Percentiles rank a stretch among this genome's conserved stretches.
phyloP scores from a whole-genome alignment of 192 early-diverging fungal genomes.

The Dispira parvispora region DNA sequence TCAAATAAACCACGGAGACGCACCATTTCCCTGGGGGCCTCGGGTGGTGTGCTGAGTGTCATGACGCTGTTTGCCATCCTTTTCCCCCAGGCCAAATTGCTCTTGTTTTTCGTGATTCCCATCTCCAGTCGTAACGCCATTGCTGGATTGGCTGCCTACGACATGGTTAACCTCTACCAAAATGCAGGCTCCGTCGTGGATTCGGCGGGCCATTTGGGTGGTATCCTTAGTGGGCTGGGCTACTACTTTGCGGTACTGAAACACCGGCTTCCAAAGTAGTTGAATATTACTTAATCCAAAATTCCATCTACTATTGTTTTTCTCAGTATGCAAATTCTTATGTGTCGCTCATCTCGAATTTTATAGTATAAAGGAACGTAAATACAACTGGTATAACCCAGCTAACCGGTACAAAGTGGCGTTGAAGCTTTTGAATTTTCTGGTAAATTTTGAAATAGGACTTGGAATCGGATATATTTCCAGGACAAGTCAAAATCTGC shows the following conservation, averaged over 20 bases:
- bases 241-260: constrained; percentile 20
- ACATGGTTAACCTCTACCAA: constrained; percentile 17
- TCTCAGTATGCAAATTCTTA: no score
- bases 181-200: constrained; percentile 15
- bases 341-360: no score
- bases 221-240: constrained; percentile 21
- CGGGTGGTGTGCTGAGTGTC: constrained; percentile 21
- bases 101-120: constrained; percentile 24
- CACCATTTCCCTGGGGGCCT: constrained; percentile 21
- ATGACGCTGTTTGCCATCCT: constrained; percentile 27
- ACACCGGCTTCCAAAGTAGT: background rate
- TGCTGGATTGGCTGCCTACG: constrained; percentile 22
- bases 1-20: constrained; percentile 7
- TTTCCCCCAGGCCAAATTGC: constrained; percentile 18
- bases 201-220: constrained; percentile 32
- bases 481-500: no score
- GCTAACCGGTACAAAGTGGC: no score
- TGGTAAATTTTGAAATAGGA: no score
- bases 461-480: no score
- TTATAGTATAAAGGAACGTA: no score
- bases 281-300: no score
- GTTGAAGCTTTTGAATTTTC: no score
- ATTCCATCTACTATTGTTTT: no score
- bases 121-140: constrained; percentile 23
- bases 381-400: no score